Evolutionary conservation across 2,329 filamentous ascomycete genomes (phyloP).

Genomic region (Arthroderma uncinatum): DNA sequence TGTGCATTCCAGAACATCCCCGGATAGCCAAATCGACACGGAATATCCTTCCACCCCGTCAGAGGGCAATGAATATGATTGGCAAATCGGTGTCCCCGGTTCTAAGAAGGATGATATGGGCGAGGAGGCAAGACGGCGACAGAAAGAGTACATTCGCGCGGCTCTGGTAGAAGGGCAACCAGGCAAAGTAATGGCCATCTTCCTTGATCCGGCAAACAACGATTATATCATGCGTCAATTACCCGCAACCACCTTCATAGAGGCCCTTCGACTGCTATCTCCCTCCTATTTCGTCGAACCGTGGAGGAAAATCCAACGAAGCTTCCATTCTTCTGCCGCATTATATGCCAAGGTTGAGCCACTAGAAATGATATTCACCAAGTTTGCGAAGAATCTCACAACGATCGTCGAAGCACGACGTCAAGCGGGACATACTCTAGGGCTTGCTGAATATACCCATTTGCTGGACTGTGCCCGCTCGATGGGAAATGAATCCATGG

Average conservation of each 20-base stretch:
- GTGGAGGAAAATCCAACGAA: constrained; percentile 37
- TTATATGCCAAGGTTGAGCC: constrained; percentile 33
- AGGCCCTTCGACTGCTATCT: constrained; percentile 52
- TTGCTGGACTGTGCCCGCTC: constrained; percentile 43
- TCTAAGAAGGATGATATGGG: not conserved
- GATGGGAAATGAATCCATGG: constrained; percentile 36
- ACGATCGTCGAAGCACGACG: constrained; percentile 31
- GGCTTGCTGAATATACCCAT: constrained; percentile 41
- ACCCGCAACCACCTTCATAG: constrained; percentile 48
- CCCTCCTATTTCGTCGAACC: constrained; percentile 42
- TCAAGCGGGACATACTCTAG: constrained; percentile 27
- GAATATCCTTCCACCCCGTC: not conserved
- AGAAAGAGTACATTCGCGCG: constrained; percentile 6
- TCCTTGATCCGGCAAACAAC: constrained; percentile 25
- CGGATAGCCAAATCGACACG: not conserved
- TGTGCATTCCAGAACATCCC: not conserved
- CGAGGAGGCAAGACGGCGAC: not conserved
- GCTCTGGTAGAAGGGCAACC: constrained; percentile 29
- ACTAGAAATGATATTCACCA: constrained; percentile 28
- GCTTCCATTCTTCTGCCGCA: constrained; percentile 41
- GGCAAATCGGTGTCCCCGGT: not conserved
- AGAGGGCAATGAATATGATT: not conserved
- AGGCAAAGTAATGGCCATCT: constrained; percentile 29
- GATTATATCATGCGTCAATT: constrained; percentile 28
- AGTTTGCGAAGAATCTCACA: constrained; percentile 30